Base-by-base conservation (phyloP, 176 grass and related monocot genomes). In the Oryza nivara region DNA sequence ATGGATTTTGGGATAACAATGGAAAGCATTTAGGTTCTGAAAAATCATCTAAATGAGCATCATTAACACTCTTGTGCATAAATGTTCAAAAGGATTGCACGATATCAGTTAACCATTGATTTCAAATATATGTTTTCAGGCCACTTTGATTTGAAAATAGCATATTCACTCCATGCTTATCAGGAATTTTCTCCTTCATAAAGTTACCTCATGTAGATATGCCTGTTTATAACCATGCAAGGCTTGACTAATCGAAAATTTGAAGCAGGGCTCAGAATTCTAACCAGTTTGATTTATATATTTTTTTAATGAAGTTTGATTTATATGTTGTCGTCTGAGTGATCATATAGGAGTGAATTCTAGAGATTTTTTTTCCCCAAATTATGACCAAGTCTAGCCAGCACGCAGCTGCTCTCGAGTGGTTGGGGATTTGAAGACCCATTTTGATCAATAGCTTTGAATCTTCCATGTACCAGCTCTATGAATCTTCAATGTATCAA, bases 391-490 rank as follows among this genome's bases (percentile, higher is more conserved):
- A 66, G 7, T 49, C 19, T 9, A 17, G 47, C 47, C 47, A 28
- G 48, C 10, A 48, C 6, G 0, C 30, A 63, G 14, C 11, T 75
- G 28, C n/a, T 40, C 35, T 58, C 5, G 7, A 70, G 60, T 52
- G 73, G 36, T 65, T 49, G 19, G n/a, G 32, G 36, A 52, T 63
- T 40, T 28, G 64, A 80, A 75, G 48, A 85, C 15, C n/a, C 58
- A 23, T 5, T 17, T 5, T 17, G 82, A 28, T 56, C 11, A 36
- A 30, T 0, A 25, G 4, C 36, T 41, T 10, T 11, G 67, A 65
- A 67, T 86, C 72, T 67, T 81, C 23, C 19, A 69, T 64, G 69
- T 73, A 86, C 72, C 20, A 61, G 5, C 58, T 20, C 2, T 22
- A 22, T 9, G 58, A 58, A n/a, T 63, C 20, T 63, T 23, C 58